Evolutionary conservation across 1,284 basidiomycete genomes (phyloP).

Genomic region (Bjerkandera adusta): DNA sequence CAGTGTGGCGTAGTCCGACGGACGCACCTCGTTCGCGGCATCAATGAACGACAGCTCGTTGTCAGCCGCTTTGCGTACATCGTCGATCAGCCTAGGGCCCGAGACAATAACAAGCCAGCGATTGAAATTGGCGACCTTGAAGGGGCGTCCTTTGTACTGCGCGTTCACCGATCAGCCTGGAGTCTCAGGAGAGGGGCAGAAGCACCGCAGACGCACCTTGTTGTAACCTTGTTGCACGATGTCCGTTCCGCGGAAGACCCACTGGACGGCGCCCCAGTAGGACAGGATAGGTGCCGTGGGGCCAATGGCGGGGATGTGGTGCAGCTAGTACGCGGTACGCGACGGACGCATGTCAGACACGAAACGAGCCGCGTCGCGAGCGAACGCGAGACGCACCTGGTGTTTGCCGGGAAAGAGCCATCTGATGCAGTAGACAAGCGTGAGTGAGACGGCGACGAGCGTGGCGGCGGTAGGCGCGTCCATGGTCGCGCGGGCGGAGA

Average conservation of each 20-base stretch:
- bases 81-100: conserved; percentile 32
- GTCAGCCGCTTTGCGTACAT: conserved; percentile 33
- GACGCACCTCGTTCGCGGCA: conserved; percentile 25
- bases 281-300: conserved; percentile 13
- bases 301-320: conserved; percentile 2
- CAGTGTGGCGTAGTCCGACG: not conserved
- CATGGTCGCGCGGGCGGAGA: too few species aligned
- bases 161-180: not conserved
- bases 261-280: conserved; percentile 12
- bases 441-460: not conserved
- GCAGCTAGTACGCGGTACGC: too few species aligned
- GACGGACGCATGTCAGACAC: too few species aligned
- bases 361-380: too few species aligned
- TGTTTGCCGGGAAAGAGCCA: not conserved
- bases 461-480: too few species aligned
- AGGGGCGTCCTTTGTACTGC: conserved; percentile 27
- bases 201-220: conserved; percentile 15
- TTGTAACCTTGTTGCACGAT: conserved; percentile 16
- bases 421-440: not conserved
- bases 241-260: conserved; percentile 4
- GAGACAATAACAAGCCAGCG: conserved; percentile 33
- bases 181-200: not conserved
- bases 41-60: conserved; percentile 32
- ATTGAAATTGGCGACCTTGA: conserved; percentile 33
- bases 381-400: not conserved